Conservation (phyloP, 257 asterid species). For the Solanum medicagineum region DNA sequence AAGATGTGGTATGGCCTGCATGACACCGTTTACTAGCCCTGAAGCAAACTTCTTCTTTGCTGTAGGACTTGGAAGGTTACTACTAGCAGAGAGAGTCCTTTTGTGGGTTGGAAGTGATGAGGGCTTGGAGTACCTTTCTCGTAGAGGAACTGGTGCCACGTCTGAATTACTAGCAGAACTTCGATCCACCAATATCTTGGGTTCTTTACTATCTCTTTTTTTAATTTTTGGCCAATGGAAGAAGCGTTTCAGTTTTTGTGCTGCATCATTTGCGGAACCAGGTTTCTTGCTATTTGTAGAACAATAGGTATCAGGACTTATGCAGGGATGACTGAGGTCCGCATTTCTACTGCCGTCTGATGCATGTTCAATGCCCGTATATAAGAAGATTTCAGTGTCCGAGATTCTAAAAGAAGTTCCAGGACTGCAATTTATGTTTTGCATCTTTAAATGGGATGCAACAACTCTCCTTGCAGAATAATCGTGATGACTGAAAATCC, state of each 20-base stretch:
- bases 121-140: conserved; percentile 58
- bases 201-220: conserved; percentile 8
- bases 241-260: conserved; percentile 41
- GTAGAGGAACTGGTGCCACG: conserved; percentile 46
- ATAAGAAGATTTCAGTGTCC: conserved; percentile 56
- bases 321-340: conserved; percentile 7
- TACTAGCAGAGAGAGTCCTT: conserved; percentile 52
- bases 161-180: conserved; percentile 10
- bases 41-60: conserved; percentile 72
- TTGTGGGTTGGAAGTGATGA: conserved; percentile 37
- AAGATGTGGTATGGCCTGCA: conserved; percentile 44
- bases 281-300: conserved; percentile 11
- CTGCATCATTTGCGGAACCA: conserved; percentile 22
- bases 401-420: conserved; percentile 78
- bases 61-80: conserved; percentile 51
- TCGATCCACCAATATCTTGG: conserved; percentile 13
- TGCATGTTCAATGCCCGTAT: conserved; percentile 53
- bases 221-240: conserved; percentile 65
- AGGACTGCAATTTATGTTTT: conserved; percentile 56
- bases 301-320: conserved; percentile 14
- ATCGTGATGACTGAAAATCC: conserved; percentile 53
- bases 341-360: conserved; percentile 13
- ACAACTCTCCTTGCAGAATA: conserved; percentile 47
- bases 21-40: conserved; percentile 50
- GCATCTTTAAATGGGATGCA: conserved; percentile 62